Conservation (phyloP, 306 rosid genomes). For the Erythrophleum fordii region DNA sequence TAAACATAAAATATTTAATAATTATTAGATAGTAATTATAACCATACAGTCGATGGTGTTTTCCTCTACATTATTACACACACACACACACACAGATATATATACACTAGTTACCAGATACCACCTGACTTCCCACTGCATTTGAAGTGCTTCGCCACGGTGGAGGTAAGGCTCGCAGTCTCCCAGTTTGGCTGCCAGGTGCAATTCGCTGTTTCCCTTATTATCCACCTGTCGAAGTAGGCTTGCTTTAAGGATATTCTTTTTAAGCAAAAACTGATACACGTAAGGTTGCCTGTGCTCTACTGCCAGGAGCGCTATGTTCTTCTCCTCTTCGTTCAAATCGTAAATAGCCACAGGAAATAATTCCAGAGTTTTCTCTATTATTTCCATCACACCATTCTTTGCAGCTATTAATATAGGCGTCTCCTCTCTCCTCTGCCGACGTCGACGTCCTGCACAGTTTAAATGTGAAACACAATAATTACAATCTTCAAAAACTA, state of each 20-base stretch:
- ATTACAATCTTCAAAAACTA: no score
- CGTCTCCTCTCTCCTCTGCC: constrained; percentile 39
- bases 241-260: constrained; percentile 27
- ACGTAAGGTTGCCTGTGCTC: constrained; percentile 67
- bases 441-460: no score
- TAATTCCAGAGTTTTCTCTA: constrained; percentile 47
- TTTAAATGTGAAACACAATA: no score
- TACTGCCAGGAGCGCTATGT: constrained; percentile 57
- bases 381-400: constrained; percentile 63
- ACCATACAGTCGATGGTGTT: no score
- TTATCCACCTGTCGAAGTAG: no score
- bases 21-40: no score
- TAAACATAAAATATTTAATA: no score
- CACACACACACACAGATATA: no score
- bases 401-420: constrained; percentile 64
- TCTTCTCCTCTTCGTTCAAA: constrained; percentile 46
- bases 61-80: no score
- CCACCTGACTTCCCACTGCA: constrained; percentile 77
- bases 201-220: constrained; percentile 68
- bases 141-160: constrained; percentile 61
- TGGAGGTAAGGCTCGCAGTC: constrained; percentile 56
- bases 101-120: no score
- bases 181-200: constrained; percentile 58
- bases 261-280: no score
- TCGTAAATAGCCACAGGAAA: no score